Evolutionary conservation across 176 grass and related monocot species (phyloP).

Genomic region (Avena insularis): DNA sequence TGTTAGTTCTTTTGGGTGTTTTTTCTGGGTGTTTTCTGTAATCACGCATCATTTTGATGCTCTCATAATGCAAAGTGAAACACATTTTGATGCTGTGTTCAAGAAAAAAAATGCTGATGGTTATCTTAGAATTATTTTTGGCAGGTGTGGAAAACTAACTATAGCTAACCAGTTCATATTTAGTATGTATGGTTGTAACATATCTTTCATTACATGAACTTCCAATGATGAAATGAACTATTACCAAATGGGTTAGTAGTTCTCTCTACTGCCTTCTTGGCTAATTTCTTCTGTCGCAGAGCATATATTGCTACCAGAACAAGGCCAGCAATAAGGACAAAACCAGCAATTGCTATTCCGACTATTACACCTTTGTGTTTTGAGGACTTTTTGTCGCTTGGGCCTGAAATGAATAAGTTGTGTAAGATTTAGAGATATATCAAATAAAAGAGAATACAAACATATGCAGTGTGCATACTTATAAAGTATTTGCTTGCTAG

Average conservation of each 20-base stretch:
- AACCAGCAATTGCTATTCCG: conserved; percentile 46
- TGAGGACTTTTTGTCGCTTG: conserved; percentile 36
- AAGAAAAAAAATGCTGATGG: neutral
- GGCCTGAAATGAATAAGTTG: conserved; percentile 33
- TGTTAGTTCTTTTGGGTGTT: neutral
- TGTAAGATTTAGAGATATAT: neutral
- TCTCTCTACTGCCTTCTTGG: conserved; percentile 54
- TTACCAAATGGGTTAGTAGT: conserved; percentile 66
- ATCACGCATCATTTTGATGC: neutral
- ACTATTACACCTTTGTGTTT: conserved; percentile 40
- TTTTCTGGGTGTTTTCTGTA: neutral
- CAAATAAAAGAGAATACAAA: conserved; percentile 12
- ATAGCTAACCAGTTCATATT: conserved; percentile 13
- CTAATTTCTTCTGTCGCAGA: conserved; percentile 50
- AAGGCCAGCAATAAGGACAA: conserved; percentile 39
- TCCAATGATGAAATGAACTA: neutral
- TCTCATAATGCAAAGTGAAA: neutral
- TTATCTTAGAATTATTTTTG: conserved; percentile 33
- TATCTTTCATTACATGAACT: conserved; percentile 13
- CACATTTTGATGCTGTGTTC: neutral
- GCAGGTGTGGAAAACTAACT: neutral
- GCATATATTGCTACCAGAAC: conserved; percentile 51
- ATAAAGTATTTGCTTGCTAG: conserved; percentile 50
- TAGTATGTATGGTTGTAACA: neutral
- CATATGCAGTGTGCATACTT: conserved; percentile 37